Evolutionary conservation across 2,329 filamentous ascomycete species (phyloP).

Genomic region (Fusarium nisikadoi): DNA sequence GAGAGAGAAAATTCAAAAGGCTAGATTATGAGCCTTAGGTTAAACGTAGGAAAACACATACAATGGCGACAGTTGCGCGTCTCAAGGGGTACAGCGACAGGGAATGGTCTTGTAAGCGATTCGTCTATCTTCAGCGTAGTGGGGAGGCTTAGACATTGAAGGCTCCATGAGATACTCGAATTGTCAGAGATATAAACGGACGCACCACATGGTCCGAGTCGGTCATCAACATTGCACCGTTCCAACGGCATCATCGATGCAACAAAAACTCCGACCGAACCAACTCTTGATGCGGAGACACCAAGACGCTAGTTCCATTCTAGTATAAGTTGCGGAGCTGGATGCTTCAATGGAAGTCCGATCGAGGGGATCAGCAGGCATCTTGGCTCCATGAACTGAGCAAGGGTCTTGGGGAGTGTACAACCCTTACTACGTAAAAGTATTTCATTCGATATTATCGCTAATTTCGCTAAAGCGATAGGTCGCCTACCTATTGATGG

Average conservation of each 20-base stretch:
- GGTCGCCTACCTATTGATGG: constrained; percentile 15
- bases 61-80: constrained; percentile 23
- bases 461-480: constrained; percentile 43
- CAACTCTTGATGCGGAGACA: constrained; percentile 1
- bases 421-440: neutral
- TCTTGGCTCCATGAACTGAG: neutral
- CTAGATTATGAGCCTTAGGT: constrained; percentile 3
- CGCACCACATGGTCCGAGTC: constrained; percentile 10
- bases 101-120: constrained; percentile 40
- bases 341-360: neutral
- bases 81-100: constrained; percentile 31
- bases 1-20: neutral
- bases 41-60: constrained; percentile 14
- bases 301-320: constrained; percentile 24
- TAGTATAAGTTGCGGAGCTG: constrained; percentile 25
- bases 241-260: constrained; percentile 32
- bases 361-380: neutral
- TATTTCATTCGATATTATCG: constrained; percentile 37
- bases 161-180: constrained; percentile 15
- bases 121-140: constrained; percentile 31
- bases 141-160: constrained; percentile 16
- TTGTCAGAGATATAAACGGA: constrained; percentile 34
- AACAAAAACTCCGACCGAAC: constrained; percentile 29
- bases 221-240: constrained; percentile 36
- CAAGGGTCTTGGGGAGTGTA: neutral